Evolutionary conservation across 805 yeast species (phyloP).

Genomic region (Metschnikowia colocasiae): DNA sequence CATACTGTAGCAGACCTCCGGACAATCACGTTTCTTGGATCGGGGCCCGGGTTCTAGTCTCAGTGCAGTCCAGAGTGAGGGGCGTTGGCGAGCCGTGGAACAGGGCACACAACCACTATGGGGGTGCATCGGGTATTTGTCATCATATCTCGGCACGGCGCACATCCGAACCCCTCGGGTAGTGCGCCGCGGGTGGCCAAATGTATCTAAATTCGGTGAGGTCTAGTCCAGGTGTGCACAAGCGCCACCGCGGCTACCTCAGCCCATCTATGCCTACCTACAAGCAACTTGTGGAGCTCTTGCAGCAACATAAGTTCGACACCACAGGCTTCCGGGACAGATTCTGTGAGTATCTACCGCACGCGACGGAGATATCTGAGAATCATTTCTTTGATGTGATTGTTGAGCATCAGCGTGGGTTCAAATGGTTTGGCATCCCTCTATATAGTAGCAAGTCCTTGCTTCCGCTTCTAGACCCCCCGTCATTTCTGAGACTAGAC

Average conservation of each 20-base stretch:
- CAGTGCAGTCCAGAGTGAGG: not conserved
- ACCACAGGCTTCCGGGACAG: conserved; percentile 9
- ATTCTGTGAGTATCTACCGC: conserved; percentile 1
- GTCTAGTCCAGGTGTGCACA: not conserved
- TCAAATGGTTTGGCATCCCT: conserved; percentile 50
- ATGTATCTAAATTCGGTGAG: not conserved
- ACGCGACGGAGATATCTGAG: not conserved
- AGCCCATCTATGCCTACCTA: not conserved
- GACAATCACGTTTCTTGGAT: not conserved
- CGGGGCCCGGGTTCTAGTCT: not conserved
- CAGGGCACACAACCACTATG: too few species aligned
- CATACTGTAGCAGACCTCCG: not conserved
- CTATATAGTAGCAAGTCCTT: conserved; percentile 44
- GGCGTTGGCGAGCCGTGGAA: not conserved
- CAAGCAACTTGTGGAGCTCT: conserved; percentile 7
- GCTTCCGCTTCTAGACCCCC: conserved; percentile 49
- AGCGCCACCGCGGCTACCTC: not conserved
- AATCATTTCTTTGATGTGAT: conserved; percentile 37
- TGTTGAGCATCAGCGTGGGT: conserved; percentile 54
- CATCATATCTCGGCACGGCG: not conserved
- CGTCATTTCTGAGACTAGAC: conserved; percentile 42
- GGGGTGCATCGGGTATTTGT: not conserved
- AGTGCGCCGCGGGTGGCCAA: too few species aligned
- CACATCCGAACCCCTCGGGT: not conserved
- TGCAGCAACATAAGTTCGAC: conserved; percentile 8